These are phyloP conservation scores for Rutstroemia sp. DNA, from an alignment of 2,329 filamentous ascomycete species.

Conservation along the genomic window DNA sequence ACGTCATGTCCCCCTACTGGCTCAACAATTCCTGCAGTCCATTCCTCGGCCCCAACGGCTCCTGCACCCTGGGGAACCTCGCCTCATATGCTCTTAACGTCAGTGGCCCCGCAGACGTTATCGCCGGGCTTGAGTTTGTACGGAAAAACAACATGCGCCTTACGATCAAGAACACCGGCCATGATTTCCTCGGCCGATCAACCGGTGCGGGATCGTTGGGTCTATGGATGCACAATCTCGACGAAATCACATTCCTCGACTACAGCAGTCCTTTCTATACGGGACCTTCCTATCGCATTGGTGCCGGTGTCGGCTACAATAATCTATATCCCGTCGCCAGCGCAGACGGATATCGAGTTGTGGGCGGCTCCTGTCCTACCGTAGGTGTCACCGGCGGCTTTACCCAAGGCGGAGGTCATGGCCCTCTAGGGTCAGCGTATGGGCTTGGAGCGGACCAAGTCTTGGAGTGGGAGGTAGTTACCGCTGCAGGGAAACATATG, in stretches of 20 bases:
- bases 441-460: slow-evolving; percentile 44
- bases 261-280: slow-evolving; percentile 13
- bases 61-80: slow-evolving; percentile 9
- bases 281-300: slow-evolving; percentile 5
- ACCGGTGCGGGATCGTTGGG: slow-evolving; percentile 4
- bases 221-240: slow-evolving; percentile 11
- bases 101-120: slow-evolving; percentile 8
- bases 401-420: slow-evolving; percentile 34
- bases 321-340: slow-evolving; percentile 6
- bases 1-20: background rate
- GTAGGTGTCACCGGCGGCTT: background rate
- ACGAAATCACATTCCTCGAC: slow-evolving; percentile 18
- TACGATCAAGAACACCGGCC: slow-evolving; percentile 36
- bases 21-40: background rate
- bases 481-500: slow-evolving; percentile 36
- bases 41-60: background rate
- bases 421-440: slow-evolving; percentile 42
- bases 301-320: slow-evolving; percentile 4
- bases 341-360: slow-evolving; percentile 3
- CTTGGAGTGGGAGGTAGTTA: slow-evolving; percentile 27
- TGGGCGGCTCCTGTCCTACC: background rate
- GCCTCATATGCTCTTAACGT: slow-evolving; percentile 9
- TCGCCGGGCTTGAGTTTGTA: slow-evolving; percentile 30
- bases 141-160: slow-evolving; percentile 25
- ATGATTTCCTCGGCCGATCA: slow-evolving; percentile 32